Base-by-base conservation (phyloP, 495 filamentous ascomycete species). In the Aspergillus egyptiacus region DNA sequence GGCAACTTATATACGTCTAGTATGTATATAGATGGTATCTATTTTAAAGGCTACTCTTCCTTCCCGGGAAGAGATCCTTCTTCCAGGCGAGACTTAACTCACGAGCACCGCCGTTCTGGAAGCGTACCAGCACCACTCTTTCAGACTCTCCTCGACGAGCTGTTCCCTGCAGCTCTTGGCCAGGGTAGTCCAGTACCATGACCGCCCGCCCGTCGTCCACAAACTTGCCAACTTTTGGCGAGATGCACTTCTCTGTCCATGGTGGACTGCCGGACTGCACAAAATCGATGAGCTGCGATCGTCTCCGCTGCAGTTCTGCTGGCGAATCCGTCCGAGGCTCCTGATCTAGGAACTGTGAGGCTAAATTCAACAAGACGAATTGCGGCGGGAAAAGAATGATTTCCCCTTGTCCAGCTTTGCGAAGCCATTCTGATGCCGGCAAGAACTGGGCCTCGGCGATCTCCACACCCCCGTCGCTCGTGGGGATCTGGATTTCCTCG, bases 331-430 rank as follows among this genome's bases (percentile, higher is more conserved):
- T 49, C 15, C 62, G 28, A 18, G 77, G 56, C 31, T 65, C 54
- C 30, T 72, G 60, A 46, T 69, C 69, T 27, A 90, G 62, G 50
- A 86, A 88, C 9, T 72, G 68, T 2, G 84, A 68, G 5, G 94
- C 67, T 0, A 87, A 59, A 17, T 78, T 70, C 9, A 95, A 67
- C 0, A 98, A 77, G 55, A 90, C 85, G 62, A 82, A 86, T 56
- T 98, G 93, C 2, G 93, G 93, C 22, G 93, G 93, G 57, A 89
- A 95, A 1, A 98, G 72, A 44, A 94, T 84, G 35, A 96, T 82
- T 31, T 89, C 79, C 7, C 78, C 82, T 0, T 55, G 61, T 3
- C 65, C 64, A 8, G 84, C 81, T 48, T 79, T 70, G 1, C 65
- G 65, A 19, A 95, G 66, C 87, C 91, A 96, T 30, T 74, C 73